phyloP scores from a whole-genome alignment of 768 basidiomycete genomes.

The Bullera alba region DNA sequence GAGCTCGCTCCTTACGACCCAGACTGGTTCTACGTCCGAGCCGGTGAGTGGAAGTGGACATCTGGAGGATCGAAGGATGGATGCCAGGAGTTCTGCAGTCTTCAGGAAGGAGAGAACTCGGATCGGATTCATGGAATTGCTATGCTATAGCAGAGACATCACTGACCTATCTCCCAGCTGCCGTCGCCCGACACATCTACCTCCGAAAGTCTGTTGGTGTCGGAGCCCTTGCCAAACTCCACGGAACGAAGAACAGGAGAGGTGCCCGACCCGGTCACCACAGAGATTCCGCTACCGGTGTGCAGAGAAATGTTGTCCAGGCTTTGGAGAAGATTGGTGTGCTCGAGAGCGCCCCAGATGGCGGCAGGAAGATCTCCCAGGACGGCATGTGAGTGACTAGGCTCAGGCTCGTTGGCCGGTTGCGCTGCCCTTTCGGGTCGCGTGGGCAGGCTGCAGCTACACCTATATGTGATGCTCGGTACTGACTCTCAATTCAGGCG shows the following conservation, averaged over 20 bases:
- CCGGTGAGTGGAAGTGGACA: conserved; percentile 58
- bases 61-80: not conserved
- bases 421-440: not conserved
- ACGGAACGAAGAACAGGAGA: conserved; percentile 90
- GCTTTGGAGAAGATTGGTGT: conserved; percentile 98
- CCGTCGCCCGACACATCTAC: conserved; percentile 98
- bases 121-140: not conserved
- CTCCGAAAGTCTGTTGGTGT: conserved; percentile 95
- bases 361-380: conserved; percentile 91
- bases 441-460: too few relatives aligned
- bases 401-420: conserved; percentile 1
- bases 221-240: conserved; percentile 74
- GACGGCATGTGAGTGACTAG: conserved; percentile 63
- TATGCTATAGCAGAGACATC: too few relatives aligned
- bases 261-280: conserved; percentile 97
- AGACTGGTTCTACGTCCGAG: conserved; percentile 98
- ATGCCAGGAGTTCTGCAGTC: not conserved
- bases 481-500: conserved; percentile 7
- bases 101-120: not conserved
- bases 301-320: conserved; percentile 94
- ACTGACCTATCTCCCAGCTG: conserved; percentile 54
- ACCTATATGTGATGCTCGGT: too few relatives aligned
- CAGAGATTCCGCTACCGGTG: conserved; percentile 71
- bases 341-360: conserved; percentile 84
- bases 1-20: conserved; percentile 98